Base-by-base conservation (phyloP, 768 basidiomycete genomes). In the Macrolepiota fuliginosa region DNA sequence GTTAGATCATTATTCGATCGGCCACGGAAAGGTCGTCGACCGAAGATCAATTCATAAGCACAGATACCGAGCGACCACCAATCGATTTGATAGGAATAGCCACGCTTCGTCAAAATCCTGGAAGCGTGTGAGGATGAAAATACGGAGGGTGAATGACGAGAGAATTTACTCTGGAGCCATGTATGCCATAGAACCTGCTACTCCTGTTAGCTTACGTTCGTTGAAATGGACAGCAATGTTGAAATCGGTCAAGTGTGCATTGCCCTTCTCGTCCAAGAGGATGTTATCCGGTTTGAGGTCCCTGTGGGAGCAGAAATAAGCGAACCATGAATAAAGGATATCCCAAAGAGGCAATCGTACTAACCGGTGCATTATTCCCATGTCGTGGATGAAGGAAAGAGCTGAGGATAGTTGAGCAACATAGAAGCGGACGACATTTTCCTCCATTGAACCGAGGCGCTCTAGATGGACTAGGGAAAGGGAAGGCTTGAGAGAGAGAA, bases 221-320 rank as follows among this genome's bases (percentile, higher is more conserved):
- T 89, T 87, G 71, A 92, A 98, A 73, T 99, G 96, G 6, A 98
- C 94, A 15, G 96, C 96, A 62, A 99, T 99, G 73, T 99, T 99
- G 76, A 99, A 97, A 72, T 99, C 96, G 0, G 91, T 98, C 64
- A 99, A 80, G 73, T 99, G 96, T 6, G 96, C 96, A 68, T 99
- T 95, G 1, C 96, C 96, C 54, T 84, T 82, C 69, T 97, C 96
- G 72, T 99, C 96, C 17, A 98, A 86, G 17, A 99, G 86, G 65
- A 99, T 94, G 73, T 98, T 98, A 75, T 98, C 96, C 2, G 96
- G 96, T 74, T 98, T 99, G 68, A 99, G 77, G 73, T 98, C 96
- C 25, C 96, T 96, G 42, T 13, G 51, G 61, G 25, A 57, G 63
- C 49, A 60, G 64, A 54, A 62, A 56, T 29, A 11, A 52, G 50